Evolutionary conservation across 768 basidiomycete genomes (phyloP).

Genomic region (Pleurotus tuber-regium): DNA sequence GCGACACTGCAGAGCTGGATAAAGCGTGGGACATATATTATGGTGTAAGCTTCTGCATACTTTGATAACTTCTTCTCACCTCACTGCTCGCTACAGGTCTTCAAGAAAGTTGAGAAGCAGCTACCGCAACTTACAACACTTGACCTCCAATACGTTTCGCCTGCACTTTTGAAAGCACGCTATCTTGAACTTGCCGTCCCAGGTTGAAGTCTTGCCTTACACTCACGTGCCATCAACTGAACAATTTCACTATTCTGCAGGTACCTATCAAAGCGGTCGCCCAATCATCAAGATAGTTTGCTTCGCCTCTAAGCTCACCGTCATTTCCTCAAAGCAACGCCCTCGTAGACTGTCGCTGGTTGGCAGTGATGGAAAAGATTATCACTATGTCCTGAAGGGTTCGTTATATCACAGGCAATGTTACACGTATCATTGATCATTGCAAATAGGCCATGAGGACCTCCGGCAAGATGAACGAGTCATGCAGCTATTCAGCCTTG

Average conservation of each 20-base stretch:
- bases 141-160: slow-evolving; percentile 97
- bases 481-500: slow-evolving; percentile 97
- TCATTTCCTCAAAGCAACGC: slow-evolving; percentile 96
- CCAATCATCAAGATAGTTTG: slow-evolving; percentile 77
- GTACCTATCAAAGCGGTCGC: slow-evolving; percentile 90
- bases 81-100: slow-evolving; percentile 54
- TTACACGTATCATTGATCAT: too few relatives aligned
- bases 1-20: slow-evolving; percentile 87
- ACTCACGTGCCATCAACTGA: not conserved
- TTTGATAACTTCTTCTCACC: not conserved
- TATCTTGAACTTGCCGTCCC: slow-evolving; percentile 96
- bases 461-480: slow-evolving; percentile 98
- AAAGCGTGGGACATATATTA: slow-evolving; percentile 99
- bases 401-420: slow-evolving; percentile 10
- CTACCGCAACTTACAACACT: slow-evolving; percentile 84
- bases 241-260: slow-evolving; percentile 37
- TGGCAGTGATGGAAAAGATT: slow-evolving; percentile 91
- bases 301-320: slow-evolving; percentile 87
- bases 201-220: slow-evolving; percentile 44
- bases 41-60: slow-evolving; percentile 50
- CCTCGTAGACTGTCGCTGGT: slow-evolving; percentile 84
- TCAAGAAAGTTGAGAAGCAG: slow-evolving; percentile 95
- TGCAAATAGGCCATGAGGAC: slow-evolving; percentile 85
- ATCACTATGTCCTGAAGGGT: slow-evolving; percentile 93
- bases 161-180: slow-evolving; percentile 82